phyloP scores from a whole-genome alignment of 192 early-diverging fungal genomes.

The Jimgerdemannia lactiflua region DNA sequence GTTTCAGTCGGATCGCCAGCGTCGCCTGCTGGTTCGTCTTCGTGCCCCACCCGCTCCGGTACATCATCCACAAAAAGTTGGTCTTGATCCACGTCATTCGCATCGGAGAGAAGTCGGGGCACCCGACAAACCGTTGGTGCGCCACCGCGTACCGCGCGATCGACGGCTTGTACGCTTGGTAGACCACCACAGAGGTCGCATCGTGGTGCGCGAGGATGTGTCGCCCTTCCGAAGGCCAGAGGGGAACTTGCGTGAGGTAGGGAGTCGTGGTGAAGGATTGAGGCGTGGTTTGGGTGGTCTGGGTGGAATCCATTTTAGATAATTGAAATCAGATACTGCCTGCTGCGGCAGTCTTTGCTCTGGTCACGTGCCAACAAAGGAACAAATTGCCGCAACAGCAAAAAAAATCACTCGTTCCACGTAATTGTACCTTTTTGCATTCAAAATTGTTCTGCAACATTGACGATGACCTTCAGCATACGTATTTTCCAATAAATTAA shows the following conservation, averaged over 20 bases:
- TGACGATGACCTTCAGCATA: too few relatives aligned
- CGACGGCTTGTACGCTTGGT: conserved; percentile 34
- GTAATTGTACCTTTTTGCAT: too few relatives aligned
- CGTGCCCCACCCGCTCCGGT: conserved; percentile 41
- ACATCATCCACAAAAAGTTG: conserved; percentile 49
- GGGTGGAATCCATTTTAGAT: not conserved
- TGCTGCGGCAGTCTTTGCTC: too few relatives aligned
- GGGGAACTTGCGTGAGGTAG: not conserved
- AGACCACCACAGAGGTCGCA: conserved; percentile 32
- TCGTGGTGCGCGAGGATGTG: conserved; percentile 29
- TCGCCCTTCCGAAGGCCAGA: not conserved
- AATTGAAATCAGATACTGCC: too few relatives aligned
- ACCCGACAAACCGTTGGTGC: conserved; percentile 35
- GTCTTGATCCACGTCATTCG: conserved; percentile 52
- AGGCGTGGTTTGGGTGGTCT: not conserved
- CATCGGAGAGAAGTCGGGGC: conserved; percentile 25
- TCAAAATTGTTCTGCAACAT: too few relatives aligned
- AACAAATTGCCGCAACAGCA: too few relatives aligned
- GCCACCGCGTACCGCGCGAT: conserved; percentile 31
- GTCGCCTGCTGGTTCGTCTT: conserved; percentile 38
- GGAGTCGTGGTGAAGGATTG: not conserved
- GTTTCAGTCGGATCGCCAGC: conserved; percentile 24
- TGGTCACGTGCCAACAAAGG: too few relatives aligned
- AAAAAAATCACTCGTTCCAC: too few relatives aligned
- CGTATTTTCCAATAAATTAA: too few relatives aligned